A percentile compares a stretch with the other conserved stretches of the same genome.
phyloP scores from a whole-genome alignment of 345 rosid species.

The Hibiscus trionum region DNA sequence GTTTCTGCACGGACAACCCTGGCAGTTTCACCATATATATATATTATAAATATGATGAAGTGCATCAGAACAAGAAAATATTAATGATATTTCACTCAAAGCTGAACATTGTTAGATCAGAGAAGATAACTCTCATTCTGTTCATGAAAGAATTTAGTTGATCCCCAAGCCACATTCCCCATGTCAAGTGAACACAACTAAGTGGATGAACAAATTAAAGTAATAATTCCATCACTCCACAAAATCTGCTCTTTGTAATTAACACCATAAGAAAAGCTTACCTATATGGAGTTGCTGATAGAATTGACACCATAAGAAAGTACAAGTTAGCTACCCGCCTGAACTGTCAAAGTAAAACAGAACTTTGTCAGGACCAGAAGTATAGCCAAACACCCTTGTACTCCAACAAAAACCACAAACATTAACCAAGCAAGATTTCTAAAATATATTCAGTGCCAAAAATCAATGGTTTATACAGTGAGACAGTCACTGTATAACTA shows the following conservation, averaged over 20 bases:
- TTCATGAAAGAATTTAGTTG: background rate
- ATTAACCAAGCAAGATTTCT: background rate
- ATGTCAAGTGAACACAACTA: background rate
- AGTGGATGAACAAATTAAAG: background rate
- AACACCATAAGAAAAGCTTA: slow-evolving; percentile 17
- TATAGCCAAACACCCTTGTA: background rate
- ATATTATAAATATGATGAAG: background rate
- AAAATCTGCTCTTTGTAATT: background rate
- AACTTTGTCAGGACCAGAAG: slow-evolving; percentile 25
- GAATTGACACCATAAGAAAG: slow-evolving; percentile 88
- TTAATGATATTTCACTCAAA: slow-evolving; percentile 1
- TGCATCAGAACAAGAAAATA: background rate
- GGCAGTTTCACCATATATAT: background rate
- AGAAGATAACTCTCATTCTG: background rate
- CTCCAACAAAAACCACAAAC: background rate
- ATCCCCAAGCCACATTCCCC: background rate
- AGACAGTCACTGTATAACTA: background rate
- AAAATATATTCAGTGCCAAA: background rate
- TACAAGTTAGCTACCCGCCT: slow-evolving; percentile 98
- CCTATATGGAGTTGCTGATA: slow-evolving; percentile 97
- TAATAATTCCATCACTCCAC: background rate
- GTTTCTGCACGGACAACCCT: background rate
- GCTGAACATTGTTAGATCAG: background rate
- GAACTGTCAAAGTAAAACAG: slow-evolving; percentile 66
- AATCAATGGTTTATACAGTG: background rate